phyloP scores from a whole-genome alignment of 441 rosid species.

The Oxalis stricta region DNA sequence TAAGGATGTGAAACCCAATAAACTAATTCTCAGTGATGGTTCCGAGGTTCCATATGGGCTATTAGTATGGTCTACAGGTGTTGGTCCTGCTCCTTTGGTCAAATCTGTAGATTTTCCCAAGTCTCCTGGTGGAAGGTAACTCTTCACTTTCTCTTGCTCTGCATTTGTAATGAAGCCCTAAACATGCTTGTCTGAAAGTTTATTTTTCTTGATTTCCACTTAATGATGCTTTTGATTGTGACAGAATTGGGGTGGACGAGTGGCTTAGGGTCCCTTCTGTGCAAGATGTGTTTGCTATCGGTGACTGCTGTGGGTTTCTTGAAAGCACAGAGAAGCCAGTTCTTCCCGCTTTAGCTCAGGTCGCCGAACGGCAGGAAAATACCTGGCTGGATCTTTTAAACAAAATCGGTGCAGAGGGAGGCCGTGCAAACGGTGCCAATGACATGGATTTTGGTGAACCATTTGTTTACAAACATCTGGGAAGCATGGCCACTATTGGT shows the following conservation, averaged over 20 bases:
- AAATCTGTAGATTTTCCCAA: slow-evolving; percentile 58
- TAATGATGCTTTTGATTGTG: not conserved
- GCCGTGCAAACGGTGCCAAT: slow-evolving; percentile 38
- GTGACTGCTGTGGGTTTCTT: slow-evolving; percentile 83
- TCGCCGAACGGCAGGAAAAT: slow-evolving; percentile 82
- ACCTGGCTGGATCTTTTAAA: slow-evolving; percentile 48
- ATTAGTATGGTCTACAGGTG: slow-evolving; percentile 90
- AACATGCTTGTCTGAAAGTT: too few relatives aligned
- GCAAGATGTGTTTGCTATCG: slow-evolving; percentile 69
- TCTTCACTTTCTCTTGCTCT: slow-evolving; percentile 1
- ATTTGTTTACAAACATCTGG: slow-evolving; percentile 75
- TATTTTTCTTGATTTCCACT: not conserved
- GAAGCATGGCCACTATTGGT: slow-evolving; percentile 91
- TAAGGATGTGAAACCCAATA: slow-evolving; percentile 64
- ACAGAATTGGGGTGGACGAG: slow-evolving; percentile 73
- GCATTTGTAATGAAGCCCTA: too few relatives aligned
- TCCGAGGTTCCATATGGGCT: slow-evolving; percentile 80
- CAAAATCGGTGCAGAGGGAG: slow-evolving; percentile 52
- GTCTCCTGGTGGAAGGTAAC: slow-evolving; percentile 81
- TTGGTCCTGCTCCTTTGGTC: slow-evolving; percentile 72
- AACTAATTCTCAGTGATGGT: slow-evolving; percentile 62
- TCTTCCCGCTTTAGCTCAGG: slow-evolving; percentile 96
- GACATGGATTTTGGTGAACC: slow-evolving; percentile 46
- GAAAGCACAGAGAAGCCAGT: slow-evolving; percentile 66
- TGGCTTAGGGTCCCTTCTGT: slow-evolving; percentile 74